phyloP scores from a whole-genome alignment of 352 stramenopile genomes.

The Pythium apleroticum region DNA sequence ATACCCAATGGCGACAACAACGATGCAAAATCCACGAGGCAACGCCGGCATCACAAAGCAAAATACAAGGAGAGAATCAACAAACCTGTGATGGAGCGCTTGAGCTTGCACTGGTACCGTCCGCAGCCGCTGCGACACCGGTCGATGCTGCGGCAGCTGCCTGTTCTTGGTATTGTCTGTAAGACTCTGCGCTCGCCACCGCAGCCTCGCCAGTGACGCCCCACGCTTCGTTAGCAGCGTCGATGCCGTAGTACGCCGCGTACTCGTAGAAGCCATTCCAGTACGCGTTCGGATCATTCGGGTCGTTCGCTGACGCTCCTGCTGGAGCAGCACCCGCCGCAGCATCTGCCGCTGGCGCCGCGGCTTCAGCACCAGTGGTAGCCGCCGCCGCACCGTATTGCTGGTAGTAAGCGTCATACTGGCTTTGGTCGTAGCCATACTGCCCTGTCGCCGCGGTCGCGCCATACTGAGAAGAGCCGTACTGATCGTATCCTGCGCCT shows the following conservation, averaged over 20 bases:
- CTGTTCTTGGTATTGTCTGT: slow-evolving; percentile 74
- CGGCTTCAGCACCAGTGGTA: slow-evolving; percentile 25
- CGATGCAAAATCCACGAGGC: slow-evolving; percentile 16
- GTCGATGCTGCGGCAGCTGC: slow-evolving; percentile 28
- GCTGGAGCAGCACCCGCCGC: slow-evolving; percentile 26
- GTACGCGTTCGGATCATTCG: slow-evolving; percentile 87
- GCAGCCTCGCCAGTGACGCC: slow-evolving; percentile 77
- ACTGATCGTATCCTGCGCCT: slow-evolving; percentile 50
- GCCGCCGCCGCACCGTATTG: slow-evolving; percentile 40
- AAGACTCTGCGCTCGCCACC: slow-evolving; percentile 63
- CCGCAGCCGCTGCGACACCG: slow-evolving; percentile 24
- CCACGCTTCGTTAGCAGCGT: slow-evolving; percentile 83
- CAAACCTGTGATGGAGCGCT: slow-evolving; percentile 55
- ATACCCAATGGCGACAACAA: slow-evolving; percentile 2
- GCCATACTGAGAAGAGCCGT: slow-evolving; percentile 36
- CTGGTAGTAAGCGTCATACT: slow-evolving; percentile 78
- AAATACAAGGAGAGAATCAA: slow-evolving; percentile 37
- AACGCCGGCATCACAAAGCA: slow-evolving; percentile 30
- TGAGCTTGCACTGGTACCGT: slow-evolving; percentile 20
- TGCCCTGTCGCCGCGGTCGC: slow-evolving; percentile 20
- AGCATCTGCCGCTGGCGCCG: slow-evolving; percentile 24
- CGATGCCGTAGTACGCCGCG: slow-evolving; percentile 84
- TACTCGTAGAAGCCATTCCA: slow-evolving; percentile 91
- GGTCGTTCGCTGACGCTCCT: slow-evolving; percentile 49
- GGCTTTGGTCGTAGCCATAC: slow-evolving; percentile 52